Base-by-base conservation (phyloP, 345 rosid genomes). In the Salix viminalis region DNA sequence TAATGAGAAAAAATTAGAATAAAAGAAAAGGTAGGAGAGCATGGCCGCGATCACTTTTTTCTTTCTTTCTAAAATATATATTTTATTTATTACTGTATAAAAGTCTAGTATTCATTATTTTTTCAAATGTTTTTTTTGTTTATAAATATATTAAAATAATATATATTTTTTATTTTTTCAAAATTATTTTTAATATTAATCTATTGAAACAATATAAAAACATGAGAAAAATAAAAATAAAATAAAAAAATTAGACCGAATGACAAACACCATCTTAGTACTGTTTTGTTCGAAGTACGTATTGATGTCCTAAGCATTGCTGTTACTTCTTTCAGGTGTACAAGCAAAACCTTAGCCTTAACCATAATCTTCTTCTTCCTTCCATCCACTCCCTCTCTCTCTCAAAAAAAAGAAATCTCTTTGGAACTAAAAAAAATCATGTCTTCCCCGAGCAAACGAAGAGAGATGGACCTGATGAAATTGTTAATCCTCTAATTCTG, bases 401-500 rank as follows among this genome's bases (percentile, higher is more conserved):
- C 44, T 1, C 2, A 41, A 12, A 10, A 18, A 64, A 18, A 64
- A 19, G 5, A 61, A 0, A 10, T 19, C n/a, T 23, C 41, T 44
- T 32, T 32, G 61, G n/a, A 30, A 34, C 14, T 30, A 36, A 64
- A 6, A n/a, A 58, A 21, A 75, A 81, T 12, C 83, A 89, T 91
- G 93, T 88, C 96, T 71, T 89, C 90, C 23, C 93, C 93, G 18
- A 89, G 90, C 89, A 91, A 91, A 81, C 91, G 95, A 80, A 76
- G 96, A 68, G 91, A 89, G 83, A 89, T 85, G 91, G 96, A 91
- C 82, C 80, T 88, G 88, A 89, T 88, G 96, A 91, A 89, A 85
- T 75, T 91, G 93, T 91, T 12, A 73, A 75, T 83, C 30, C 21
- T 36, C 78, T 72, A 15, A 30, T 64, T 37, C 71, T 41, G 18